Percentiles rank a stretch among this genome's conserved stretches.
phyloP scores from a whole-genome alignment of 495 filamentous ascomycete genomes.

The Tuber brumale region DNA sequence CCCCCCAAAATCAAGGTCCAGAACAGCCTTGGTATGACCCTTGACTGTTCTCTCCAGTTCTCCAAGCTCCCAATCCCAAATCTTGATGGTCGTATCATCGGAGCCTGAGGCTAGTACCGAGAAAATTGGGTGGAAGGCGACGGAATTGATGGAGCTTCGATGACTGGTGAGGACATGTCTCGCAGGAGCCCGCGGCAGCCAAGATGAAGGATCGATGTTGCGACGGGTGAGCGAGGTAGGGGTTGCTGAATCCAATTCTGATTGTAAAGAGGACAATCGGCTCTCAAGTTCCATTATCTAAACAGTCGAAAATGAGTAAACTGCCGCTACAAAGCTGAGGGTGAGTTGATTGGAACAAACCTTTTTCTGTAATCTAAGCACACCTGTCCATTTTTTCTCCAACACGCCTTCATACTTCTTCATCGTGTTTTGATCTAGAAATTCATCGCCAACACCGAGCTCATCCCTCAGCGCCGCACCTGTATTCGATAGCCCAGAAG shows the following conservation, averaged over 20 bases:
- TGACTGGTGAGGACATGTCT: constrained; percentile 82
- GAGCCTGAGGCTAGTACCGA: constrained; percentile 87
- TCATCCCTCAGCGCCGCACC: constrained; percentile 62
- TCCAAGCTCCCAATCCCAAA: constrained; percentile 97
- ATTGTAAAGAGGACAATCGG: constrained; percentile 61
- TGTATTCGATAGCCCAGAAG: constrained; percentile 61
- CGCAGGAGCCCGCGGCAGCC: constrained; percentile 76
- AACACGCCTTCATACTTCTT: constrained; percentile 87
- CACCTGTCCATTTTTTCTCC: constrained; percentile 95
- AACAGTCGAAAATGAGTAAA: background rate
- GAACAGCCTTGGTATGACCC: constrained; percentile 82
- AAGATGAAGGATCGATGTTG: constrained; percentile 77
- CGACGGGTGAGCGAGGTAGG: constrained; percentile 69
- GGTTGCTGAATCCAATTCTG: constrained; percentile 78
- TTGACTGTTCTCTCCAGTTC: constrained; percentile 89
- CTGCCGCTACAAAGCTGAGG: constrained; percentile 2
- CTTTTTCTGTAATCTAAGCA: constrained; percentile 87
- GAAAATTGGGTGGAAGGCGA: constrained; percentile 93
- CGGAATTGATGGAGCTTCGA: constrained; percentile 69
- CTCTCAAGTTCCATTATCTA: constrained; percentile 94
- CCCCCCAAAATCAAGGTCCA: constrained; percentile 88
- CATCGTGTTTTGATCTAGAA: constrained; percentile 65
- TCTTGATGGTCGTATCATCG: constrained; percentile 81
- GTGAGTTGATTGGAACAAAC: constrained; percentile 44
- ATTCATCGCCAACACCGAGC: constrained; percentile 57